Conservation (phyloP, 148 eudicot genomes). For the Pouteria glomerata region DNA sequence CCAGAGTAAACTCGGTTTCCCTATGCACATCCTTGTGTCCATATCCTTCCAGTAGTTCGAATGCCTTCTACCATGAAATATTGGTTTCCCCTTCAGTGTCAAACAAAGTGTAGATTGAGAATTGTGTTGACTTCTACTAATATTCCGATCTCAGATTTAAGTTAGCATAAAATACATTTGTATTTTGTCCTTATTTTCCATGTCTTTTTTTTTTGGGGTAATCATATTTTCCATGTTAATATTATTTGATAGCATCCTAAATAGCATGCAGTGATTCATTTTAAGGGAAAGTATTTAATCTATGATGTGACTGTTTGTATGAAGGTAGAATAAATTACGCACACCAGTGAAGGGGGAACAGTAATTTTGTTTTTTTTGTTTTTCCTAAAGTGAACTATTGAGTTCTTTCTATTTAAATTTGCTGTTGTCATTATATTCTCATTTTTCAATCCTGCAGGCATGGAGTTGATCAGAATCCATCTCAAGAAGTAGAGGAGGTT, state of each 20-base stretch:
- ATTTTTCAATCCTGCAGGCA: constrained; percentile 35
- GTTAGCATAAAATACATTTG: background rate
- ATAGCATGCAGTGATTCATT: background rate
- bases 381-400: background rate
- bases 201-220: too few species aligned
- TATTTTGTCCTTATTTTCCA: too few species aligned
- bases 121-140: background rate
- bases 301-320: too few species aligned
- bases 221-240: background rate
- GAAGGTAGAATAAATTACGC: background rate
- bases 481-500: constrained; percentile 63
- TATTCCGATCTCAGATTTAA: background rate
- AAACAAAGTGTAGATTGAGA: background rate
- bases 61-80: background rate
- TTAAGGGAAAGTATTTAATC: background rate
- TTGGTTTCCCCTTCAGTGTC: background rate
- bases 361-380: too few species aligned
- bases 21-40: background rate
- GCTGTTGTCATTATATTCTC: background rate
- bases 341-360: background rate
- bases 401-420: background rate
- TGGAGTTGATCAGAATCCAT: constrained; percentile 48
- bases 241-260: background rate
- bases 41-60: background rate
- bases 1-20: background rate